Base-by-base conservation (phyloP, 2,329 filamentous ascomycete species). In the Phialocephala subalpina region DNA sequence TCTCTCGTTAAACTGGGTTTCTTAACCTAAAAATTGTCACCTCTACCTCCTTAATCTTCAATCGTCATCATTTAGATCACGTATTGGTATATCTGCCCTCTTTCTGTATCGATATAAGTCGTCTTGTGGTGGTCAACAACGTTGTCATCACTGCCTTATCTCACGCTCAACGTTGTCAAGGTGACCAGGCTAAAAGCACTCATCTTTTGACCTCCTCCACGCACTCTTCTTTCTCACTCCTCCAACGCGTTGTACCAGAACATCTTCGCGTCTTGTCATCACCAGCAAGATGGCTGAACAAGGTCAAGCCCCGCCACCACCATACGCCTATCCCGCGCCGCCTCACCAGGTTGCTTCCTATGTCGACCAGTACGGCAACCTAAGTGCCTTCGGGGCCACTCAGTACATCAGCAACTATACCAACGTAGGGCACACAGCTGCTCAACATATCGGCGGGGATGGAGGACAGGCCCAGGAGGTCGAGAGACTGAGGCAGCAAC, bases 41-140 rank as follows among this genome's bases (percentile, higher is more conserved):
- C 11, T 25, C 20, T 49, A 9, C 20, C 9, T 4, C 12, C n/a
- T 49, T 49, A n/a, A n/a, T 16, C 49, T 29, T 33, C 18, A 7
- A 1, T 29, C 29, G 3, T 16, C 27, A 53, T 53, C 27, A 14
- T 53, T 18, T 9, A 49, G 11, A 49, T 25, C 20, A 27, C 45
- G 18, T 22, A 49, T 53, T n/a, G 25, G 49, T 53, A 52, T 52
- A 49, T 52, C 47, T 3, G 22, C 5, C 8, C 22, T 52, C 47
- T 14, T 52, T 52, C 47, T 29, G 47, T 52, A 53, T 53, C 29
- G 49, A 53, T 53, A 53, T 25, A 22, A 53, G 29, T 29, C 11
- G 16, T 29, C 29, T 29, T 53, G 8, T 33, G 25, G 20, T n/a
- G 9, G 3, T 53, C 27, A 7, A 22, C 22, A 6, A 18, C 7